Evolutionary conservation across 352 stramenopile species (phyloP).

Genomic region (Globisporangium canariense): DNA sequence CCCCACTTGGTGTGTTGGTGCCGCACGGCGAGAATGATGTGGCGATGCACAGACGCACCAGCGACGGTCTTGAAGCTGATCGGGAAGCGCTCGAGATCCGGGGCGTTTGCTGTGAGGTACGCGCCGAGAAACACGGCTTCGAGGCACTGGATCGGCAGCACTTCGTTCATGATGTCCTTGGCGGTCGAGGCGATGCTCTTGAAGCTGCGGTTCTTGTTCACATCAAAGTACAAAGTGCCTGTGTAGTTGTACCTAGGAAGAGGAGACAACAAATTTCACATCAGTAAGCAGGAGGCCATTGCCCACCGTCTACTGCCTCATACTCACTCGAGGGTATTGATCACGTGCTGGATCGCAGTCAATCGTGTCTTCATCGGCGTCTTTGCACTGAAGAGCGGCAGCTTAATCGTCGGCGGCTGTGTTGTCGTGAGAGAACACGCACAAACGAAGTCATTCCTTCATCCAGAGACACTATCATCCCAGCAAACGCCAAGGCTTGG

Average conservation of each 20-base stretch:
- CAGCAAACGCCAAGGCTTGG: not conserved
- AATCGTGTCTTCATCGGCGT: constrained; percentile 58
- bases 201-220: constrained; percentile 87
- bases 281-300: constrained; percentile 14
- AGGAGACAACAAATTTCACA: not conserved
- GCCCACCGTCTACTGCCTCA: not conserved
- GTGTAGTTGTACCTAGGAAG: constrained; percentile 82
- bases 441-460: not conserved
- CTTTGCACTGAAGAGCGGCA: constrained; percentile 53
- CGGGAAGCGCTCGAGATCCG: constrained; percentile 73
- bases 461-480: not conserved
- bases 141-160: constrained; percentile 86
- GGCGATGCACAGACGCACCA: constrained; percentile 58
- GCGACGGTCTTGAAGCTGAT: constrained; percentile 84
- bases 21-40: constrained; percentile 77
- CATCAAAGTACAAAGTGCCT: constrained; percentile 78
- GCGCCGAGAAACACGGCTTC: constrained; percentile 84
- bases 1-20: constrained; percentile 82
- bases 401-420: constrained; percentile 55
- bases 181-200: constrained; percentile 85
- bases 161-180: constrained; percentile 81
- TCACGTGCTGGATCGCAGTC: constrained; percentile 55
- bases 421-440: not conserved
- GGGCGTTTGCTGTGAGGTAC: constrained; percentile 70
- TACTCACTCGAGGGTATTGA: constrained; percentile 61